Percentiles rank a stretch among this genome's conserved stretches.
phyloP scores from a whole-genome alignment of 1,139 yeast species.

The Geotrichum restrictum region DNA sequence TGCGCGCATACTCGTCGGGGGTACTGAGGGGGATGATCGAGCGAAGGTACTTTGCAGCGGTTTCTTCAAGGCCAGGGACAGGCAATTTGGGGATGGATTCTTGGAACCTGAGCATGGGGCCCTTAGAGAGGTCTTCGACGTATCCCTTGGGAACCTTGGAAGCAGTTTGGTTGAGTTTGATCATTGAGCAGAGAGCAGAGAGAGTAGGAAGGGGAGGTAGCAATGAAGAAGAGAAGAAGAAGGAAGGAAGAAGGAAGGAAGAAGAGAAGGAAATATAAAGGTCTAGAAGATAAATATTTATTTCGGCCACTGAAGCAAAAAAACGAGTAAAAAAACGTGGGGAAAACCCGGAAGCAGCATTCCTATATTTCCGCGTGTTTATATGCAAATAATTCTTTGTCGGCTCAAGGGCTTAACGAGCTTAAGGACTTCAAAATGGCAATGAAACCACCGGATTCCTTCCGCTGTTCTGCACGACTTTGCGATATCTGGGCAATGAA shows the following conservation, averaged over 20 bases:
- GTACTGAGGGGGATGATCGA: conserved; percentile 67
- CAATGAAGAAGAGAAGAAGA: neutral
- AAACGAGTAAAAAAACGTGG: too few relatives aligned
- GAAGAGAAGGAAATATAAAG: neutral
- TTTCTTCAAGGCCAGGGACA: conserved; percentile 74
- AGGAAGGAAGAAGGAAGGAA: neutral
- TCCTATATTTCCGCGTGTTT: too few relatives aligned
- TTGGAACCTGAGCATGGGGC: conserved; percentile 71
- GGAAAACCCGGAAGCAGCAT: too few relatives aligned
- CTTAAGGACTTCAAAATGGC: too few relatives aligned
- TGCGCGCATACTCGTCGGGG: conserved; percentile 53
- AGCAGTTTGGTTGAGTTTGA: conserved; percentile 35
- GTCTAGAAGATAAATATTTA: neutral
- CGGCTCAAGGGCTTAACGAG: too few relatives aligned
- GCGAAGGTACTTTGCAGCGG: conserved; percentile 65
- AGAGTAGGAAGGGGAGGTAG: conserved; percentile 7
- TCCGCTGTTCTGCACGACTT: too few relatives aligned
- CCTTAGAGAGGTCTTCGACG: conserved; percentile 47
- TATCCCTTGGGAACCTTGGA: conserved; percentile 33
- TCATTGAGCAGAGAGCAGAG: conserved; percentile 6
- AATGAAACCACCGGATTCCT: too few relatives aligned
- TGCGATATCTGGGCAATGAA: too few relatives aligned
- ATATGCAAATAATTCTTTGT: too few relatives aligned
- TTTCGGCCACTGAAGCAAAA: too few relatives aligned
- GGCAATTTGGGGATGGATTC: conserved; percentile 77